These are phyloP conservation scores for Peterozyma xylosa DNA, from an alignment of 805 yeast species.

Conservation along the genomic window DNA sequence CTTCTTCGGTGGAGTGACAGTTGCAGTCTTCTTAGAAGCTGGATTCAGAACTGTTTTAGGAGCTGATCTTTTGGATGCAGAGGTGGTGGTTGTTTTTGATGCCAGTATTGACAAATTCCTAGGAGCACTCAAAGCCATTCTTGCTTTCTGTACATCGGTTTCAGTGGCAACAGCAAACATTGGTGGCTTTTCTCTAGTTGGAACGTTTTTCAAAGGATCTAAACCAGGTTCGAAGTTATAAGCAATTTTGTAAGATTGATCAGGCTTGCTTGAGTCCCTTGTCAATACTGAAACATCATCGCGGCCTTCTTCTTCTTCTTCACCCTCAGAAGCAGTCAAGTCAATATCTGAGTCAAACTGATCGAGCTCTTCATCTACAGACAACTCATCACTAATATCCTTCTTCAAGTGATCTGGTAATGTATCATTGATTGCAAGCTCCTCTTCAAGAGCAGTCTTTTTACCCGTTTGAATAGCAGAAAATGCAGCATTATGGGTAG, in stretches of 20 bases:
- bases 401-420: slow-evolving; percentile 46
- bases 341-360: slow-evolving; percentile 18
- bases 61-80: not conserved
- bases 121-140: too few species aligned
- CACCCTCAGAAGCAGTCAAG: slow-evolving; percentile 19
- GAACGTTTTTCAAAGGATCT: slow-evolving; percentile 16
- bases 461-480: slow-evolving; percentile 27
- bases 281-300: too few species aligned
- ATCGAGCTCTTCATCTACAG: slow-evolving; percentile 21
- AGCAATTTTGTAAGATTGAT: slow-evolving; percentile 9
- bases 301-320: slow-evolving; percentile 22
- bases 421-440: slow-evolving; percentile 37
- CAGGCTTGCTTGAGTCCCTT: slow-evolving; percentile 15
- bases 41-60: slow-evolving; percentile 5
- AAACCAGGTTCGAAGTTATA: slow-evolving; percentile 11
- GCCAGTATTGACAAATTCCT: too few species aligned
- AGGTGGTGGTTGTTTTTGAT: slow-evolving; percentile 3
- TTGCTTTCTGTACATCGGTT: slow-evolving; percentile 7
- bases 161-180: slow-evolving; percentile 19
- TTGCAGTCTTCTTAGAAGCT: not conserved
- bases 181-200: slow-evolving; percentile 26
- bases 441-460: slow-evolving; percentile 30
- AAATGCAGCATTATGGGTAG: slow-evolving; percentile 28
- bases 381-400: slow-evolving; percentile 18
- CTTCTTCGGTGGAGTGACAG: slow-evolving; percentile 5